These are phyloP conservation scores for Phytophthora idaei DNA, from an alignment of 352 stramenopile genomes.

Conservation along the genomic window DNA sequence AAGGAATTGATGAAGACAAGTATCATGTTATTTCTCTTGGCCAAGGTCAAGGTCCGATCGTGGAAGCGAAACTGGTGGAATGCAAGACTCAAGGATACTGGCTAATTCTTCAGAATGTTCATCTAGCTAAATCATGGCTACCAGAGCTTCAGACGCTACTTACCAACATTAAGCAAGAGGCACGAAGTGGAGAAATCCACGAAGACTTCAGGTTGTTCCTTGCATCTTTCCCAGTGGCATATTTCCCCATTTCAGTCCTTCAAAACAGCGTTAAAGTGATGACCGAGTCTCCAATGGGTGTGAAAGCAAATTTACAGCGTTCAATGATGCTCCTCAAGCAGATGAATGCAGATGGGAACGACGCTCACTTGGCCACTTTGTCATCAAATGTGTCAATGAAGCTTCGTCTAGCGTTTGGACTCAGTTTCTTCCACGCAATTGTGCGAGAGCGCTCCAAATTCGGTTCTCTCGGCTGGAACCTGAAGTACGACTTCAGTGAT, in stretches of 20 bases:
- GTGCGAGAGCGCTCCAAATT: constrained; percentile 82
- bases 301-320: constrained; percentile 76
- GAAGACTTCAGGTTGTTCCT: constrained; percentile 72
- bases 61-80: constrained; percentile 60
- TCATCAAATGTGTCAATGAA: constrained; percentile 28
- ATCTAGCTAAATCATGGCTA: constrained; percentile 82
- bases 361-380: background rate
- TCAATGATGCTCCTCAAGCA: constrained; percentile 57
- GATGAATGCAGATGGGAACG: constrained; percentile 1
- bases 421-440: constrained; percentile 83
- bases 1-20: constrained; percentile 36
- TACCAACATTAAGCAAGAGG: constrained; percentile 35
- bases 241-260: constrained; percentile 77
- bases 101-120: constrained; percentile 80
- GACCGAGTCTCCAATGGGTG: constrained; percentile 71
- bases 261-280: constrained; percentile 84
- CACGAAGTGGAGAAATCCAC: constrained; percentile 45
- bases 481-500: constrained; percentile 82
- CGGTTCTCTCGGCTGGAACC: constrained; percentile 76
- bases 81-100: constrained; percentile 59
- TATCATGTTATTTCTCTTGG: constrained; percentile 76
- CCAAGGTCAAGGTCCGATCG: constrained; percentile 76
- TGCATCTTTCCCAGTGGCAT: constrained; percentile 64
- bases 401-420: constrained; percentile 66
- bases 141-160: constrained; percentile 60